phyloP scores from a whole-genome alignment of 1,284 basidiomycete species.

The Peniophora sp. region DNA sequence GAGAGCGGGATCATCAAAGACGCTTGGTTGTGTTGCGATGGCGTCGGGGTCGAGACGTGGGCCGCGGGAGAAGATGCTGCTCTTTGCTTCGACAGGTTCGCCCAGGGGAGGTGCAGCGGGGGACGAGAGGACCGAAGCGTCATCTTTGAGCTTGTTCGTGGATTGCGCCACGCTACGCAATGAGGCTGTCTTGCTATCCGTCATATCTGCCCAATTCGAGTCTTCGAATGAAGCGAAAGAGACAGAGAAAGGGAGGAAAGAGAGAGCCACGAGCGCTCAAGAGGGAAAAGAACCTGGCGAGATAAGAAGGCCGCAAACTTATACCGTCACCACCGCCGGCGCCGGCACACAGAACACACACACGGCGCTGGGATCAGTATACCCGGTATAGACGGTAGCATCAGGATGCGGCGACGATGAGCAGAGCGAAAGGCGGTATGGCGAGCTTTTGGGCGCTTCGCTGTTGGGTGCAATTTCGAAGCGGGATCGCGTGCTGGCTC shows the following conservation, averaged over 20 bases:
- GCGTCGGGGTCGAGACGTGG: conserved; percentile 19
- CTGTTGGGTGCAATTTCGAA: no score
- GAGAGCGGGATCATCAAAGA: conserved; percentile 39
- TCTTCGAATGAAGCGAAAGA: no score
- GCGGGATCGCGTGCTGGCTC: no score
- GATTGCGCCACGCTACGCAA: background rate
- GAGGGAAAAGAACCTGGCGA: background rate
- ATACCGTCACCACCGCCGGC: background rate
- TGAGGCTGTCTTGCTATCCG: background rate
- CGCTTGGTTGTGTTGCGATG: conserved; percentile 27
- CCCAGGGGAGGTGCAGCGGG: conserved; percentile 16
- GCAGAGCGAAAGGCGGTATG: no score
- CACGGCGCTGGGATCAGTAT: no score
- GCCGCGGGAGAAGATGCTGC: conserved; percentile 16
- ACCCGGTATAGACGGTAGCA: no score
- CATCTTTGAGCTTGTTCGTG: background rate
- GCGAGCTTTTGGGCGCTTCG: no score
- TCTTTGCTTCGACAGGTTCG: conserved; percentile 12
- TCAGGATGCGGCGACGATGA: no score
- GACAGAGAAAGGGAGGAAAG: background rate
- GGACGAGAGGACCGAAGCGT: background rate
- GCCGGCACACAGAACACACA: no score
- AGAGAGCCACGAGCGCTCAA: background rate
- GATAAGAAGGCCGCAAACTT: background rate
- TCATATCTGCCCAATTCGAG: no score